Base-by-base conservation (phyloP, 768 basidiomycete genomes). In the Amanita subjunquillea region DNA sequence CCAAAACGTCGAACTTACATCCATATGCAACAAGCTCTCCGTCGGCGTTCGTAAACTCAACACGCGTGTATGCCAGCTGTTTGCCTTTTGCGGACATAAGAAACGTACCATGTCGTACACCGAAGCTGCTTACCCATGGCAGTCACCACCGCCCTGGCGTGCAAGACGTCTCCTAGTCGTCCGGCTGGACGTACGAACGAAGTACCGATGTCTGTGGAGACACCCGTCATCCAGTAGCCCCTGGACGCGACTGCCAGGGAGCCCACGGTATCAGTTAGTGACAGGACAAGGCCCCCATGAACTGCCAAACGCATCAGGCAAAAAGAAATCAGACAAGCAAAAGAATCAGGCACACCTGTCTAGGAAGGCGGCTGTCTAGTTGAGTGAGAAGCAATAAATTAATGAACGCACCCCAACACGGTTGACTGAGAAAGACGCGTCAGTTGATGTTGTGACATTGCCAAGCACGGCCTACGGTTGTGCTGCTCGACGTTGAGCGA, bases 221-320 rank as follows among this genome's bases (percentile, higher is more conserved):
- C 88, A 13, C 90, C 88, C 0, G 90, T 91, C 88, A 90, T 89
- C 60, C 70, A 92, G 7, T 89, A 83, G 2, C 90, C 90, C 56
- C 82, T 83, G 12, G 82, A 78, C 1, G 88, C 85, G 23, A 92
- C 79, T n/a, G 85, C 88, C 15, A 91, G 76, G 1, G 89, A 91
- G 3, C 90, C 89, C 15, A 91, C 66, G 12, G 88, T 90, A 64
- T 91, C 90, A 4, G 90, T 91, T 29, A 92, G 69, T 7, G 89
- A 88, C 61, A 87, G 64, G 57, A 91, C 78, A 36, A 92, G 74
- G 20, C 90, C 90, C 15, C 90, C 90, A 58, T 92, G 89, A 22
- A 85, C 85, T 65, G 72, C 74, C 27, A 73, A 76, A 32, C 6
- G 17, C 41, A 32, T 30, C 7, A 20, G 10, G 27, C 25, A 10